Conservation (phyloP, 2,329 filamentous ascomycete species). For the Teratosphaeria zuluensis region DNA sequence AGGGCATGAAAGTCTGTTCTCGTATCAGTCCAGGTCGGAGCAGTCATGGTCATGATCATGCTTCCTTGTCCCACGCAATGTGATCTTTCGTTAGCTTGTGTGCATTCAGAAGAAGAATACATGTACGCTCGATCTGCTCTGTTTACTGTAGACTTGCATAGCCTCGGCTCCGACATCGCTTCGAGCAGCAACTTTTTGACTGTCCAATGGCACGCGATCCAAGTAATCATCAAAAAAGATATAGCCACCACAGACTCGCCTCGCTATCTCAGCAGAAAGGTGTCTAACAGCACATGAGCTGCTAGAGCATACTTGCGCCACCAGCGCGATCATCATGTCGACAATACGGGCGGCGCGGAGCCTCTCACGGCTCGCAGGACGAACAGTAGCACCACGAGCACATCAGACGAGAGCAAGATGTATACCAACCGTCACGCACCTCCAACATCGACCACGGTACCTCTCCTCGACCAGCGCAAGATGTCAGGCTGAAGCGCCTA, state of each 20-base stretch:
- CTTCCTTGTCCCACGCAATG: no score
- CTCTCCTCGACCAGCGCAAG: constrained; percentile 13
- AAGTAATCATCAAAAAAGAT: neutral
- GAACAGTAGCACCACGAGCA: constrained; percentile 2
- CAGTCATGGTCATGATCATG: no score
- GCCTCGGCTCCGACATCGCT: neutral
- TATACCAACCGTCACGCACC: constrained; percentile 4
- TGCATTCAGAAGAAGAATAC: no score
- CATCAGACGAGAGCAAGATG: constrained; percentile 3
- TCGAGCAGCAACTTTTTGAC: neutral
- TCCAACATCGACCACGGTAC: constrained; percentile 18
- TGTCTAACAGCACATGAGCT: neutral
- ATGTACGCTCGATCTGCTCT: no score
- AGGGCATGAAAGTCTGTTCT: no score
- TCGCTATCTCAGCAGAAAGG: neutral
- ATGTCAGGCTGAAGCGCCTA: constrained; percentile 28
- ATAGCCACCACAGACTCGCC: neutral
- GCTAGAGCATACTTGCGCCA: neutral
- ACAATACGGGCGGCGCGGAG: constrained; percentile 10
- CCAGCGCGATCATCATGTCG: constrained; percentile 6
- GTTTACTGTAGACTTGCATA: neutral
- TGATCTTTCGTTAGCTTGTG: no score
- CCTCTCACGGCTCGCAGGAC: constrained; percentile 10
- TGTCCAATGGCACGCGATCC: neutral
- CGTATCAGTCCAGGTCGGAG: no score